These are phyloP conservation scores for Neonothopanus nambi DNA, from an alignment of 1,284 basidiomycete genomes.

Conservation along the genomic window DNA sequence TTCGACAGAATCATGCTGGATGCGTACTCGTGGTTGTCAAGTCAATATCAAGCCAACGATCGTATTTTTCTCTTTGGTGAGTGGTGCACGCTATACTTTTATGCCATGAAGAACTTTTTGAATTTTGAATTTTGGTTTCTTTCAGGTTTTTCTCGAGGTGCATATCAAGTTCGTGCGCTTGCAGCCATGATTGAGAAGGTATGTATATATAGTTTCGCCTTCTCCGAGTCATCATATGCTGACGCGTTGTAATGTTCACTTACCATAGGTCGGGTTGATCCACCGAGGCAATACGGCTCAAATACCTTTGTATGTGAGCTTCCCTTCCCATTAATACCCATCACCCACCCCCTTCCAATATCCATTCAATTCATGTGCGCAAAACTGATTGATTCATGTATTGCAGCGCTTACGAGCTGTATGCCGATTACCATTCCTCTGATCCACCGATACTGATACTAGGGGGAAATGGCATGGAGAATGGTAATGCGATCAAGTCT, in stretches of 20 bases:
- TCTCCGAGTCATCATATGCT: neutral
- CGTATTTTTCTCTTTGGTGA: no score
- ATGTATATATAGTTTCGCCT: constrained; percentile 1
- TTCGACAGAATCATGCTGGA: neutral
- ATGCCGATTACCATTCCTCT: no score
- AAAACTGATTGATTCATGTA: neutral
- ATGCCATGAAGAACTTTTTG: no score
- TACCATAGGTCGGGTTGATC: constrained; percentile 36
- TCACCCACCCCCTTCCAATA: no score
- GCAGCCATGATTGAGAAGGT: constrained; percentile 44
- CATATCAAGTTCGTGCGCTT: constrained; percentile 43
- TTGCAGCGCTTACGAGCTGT: constrained; percentile 40
- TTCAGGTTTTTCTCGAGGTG: constrained; percentile 47
- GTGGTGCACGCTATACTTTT: no score
- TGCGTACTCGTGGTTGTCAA: no score
- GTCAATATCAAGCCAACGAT: no score
- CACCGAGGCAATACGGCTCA: constrained; percentile 33
- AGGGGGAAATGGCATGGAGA: constrained; percentile 12
- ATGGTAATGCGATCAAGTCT: constrained; percentile 26
- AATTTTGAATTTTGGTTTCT: neutral
- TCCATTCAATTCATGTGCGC: no score
- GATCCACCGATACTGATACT: neutral
- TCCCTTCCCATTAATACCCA: constrained; percentile 34
- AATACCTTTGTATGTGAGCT: no score
- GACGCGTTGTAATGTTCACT: no score